Conservation (phyloP, 805 yeast genomes). For the Pichia californica region DNA sequence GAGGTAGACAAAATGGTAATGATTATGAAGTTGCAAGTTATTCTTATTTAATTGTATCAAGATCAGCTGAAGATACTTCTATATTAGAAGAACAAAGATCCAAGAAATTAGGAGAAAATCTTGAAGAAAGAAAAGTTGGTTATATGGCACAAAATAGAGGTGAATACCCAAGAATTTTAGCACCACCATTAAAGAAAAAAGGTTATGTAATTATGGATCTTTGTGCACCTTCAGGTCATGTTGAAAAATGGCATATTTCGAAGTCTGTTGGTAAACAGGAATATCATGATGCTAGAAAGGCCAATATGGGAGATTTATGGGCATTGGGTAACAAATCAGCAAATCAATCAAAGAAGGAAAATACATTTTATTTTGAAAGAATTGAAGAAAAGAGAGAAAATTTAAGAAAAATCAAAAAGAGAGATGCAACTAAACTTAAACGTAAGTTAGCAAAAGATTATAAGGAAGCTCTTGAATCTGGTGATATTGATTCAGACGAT, state of each 20-base stretch:
- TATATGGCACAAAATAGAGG: conserved; percentile 21
- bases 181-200: conserved; percentile 67
- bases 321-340: conserved; percentile 58
- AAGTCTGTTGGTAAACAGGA: conserved; percentile 65
- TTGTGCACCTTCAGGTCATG: conserved; percentile 70
- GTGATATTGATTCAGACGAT: conserved; percentile 20
- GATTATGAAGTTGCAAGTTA: conserved; percentile 66
- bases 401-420: conserved; percentile 20
- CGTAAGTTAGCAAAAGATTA: conserved; percentile 22
- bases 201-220: conserved; percentile 77
- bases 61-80: conserved; percentile 40
- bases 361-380: conserved; percentile 25
- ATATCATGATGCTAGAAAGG: conserved; percentile 88
- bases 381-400: conserved; percentile 31
- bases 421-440: conserved; percentile 20
- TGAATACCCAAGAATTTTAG: conserved; percentile 69
- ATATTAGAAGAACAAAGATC: conserved; percentile 16
- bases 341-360: conserved; percentile 31
- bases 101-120: conserved; percentile 4
- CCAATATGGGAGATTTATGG: conserved; percentile 85
- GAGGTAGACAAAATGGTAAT: conserved; percentile 72
- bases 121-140: conserved; percentile 22
- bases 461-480: conserved; percentile 19
- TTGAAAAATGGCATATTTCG: conserved; percentile 86
- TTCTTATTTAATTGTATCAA: conserved; percentile 66